Evolutionary conservation across 2,329 filamentous ascomycete genomes (phyloP).

Genomic region (Tolypocladium ophioglossoides): DNA sequence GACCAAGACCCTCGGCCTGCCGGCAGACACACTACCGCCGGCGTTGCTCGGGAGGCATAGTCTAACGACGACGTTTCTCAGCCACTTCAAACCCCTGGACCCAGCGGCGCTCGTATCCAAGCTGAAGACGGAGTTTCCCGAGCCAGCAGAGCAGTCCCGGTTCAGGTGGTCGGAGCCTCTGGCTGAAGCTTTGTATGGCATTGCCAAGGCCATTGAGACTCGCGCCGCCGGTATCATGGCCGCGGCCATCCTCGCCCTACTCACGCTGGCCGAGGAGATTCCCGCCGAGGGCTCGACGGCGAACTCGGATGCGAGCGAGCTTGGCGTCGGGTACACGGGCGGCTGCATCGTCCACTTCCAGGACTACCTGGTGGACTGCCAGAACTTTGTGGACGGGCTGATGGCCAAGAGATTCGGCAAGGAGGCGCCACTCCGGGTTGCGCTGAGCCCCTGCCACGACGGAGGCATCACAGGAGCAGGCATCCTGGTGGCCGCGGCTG

Average conservation of each 20-base stretch:
- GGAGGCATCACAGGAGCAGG: conserved; percentile 53
- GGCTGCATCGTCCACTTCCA: conserved; percentile 74
- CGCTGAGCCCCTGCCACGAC: conserved; percentile 46
- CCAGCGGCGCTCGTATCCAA: conserved; percentile 30
- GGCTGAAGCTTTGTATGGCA: conserved; percentile 50
- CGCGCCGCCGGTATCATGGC: conserved; percentile 67
- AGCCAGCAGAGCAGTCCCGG: conserved; percentile 26
- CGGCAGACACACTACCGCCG: conserved; percentile 37
- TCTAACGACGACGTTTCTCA: conserved; percentile 62
- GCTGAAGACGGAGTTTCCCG: conserved; percentile 43
- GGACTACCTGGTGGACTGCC: conserved; percentile 59
- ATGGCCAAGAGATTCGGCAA: conserved; percentile 20
- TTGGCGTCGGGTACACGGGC: conserved; percentile 71
- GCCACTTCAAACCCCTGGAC: conserved; percentile 51
- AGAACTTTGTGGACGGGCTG: conserved; percentile 52
- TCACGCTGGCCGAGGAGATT: conserved; percentile 60
- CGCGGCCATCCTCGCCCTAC: conserved; percentile 58
- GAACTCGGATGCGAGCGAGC: conserved; percentile 29
- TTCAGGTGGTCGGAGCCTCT: conserved; percentile 54
- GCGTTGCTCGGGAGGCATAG: conserved; percentile 48
- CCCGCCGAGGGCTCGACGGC: conserved; percentile 17
- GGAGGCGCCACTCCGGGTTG: conserved; percentile 29
- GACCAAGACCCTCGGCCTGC: conserved; percentile 28
- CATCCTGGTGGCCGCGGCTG: conserved; percentile 40
- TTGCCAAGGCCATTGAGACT: conserved; percentile 59